phyloP scores from a whole-genome alignment of 352 stramenopile species.

The Phytopythium helicoides region DNA sequence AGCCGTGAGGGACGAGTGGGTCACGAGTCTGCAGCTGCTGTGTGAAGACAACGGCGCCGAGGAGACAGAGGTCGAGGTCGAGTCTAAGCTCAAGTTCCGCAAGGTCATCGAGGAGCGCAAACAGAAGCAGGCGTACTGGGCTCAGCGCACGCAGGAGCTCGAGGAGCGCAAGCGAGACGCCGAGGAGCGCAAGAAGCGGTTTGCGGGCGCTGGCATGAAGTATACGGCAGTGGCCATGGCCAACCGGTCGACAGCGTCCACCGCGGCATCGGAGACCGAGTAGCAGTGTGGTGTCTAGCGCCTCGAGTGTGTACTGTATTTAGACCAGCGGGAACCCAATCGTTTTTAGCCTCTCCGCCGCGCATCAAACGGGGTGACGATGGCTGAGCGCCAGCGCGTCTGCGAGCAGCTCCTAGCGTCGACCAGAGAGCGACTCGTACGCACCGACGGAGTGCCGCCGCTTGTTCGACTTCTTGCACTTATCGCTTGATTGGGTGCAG shows the following conservation, averaged over 20 bases:
- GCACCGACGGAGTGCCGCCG: neutral
- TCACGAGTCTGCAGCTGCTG: conserved; percentile 71
- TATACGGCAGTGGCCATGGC: conserved; percentile 80
- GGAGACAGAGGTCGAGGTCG: conserved; percentile 27
- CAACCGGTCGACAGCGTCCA: conserved; percentile 31
- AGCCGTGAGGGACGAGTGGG: conserved; percentile 66
- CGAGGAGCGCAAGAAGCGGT: conserved; percentile 79
- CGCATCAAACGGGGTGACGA: neutral
- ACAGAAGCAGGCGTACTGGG: conserved; percentile 80
- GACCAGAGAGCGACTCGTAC: conserved; percentile 35
- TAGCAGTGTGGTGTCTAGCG: too few relatives aligned
- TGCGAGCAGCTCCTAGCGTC: conserved; percentile 3
- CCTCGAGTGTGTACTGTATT: too few relatives aligned
- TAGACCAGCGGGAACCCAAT: too few relatives aligned
- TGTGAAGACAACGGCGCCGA: conserved; percentile 53
- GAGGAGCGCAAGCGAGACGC: conserved; percentile 72
- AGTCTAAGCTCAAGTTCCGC: conserved; percentile 50
- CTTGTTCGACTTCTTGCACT: neutral
- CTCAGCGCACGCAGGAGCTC: conserved; percentile 70
- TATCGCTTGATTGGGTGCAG: conserved; percentile 10
- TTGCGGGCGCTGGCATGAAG: conserved; percentile 69
- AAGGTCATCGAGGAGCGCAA: conserved; percentile 73
- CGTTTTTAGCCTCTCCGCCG: too few relatives aligned
- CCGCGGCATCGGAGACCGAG: neutral
- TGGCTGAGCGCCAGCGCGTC: neutral